A percentile compares a stretch with the other conserved stretches of the same genome.
These are phyloP conservation scores for Candida ipomoeae DNA, from an alignment of 805 yeast species.

Conservation along the genomic window DNA sequence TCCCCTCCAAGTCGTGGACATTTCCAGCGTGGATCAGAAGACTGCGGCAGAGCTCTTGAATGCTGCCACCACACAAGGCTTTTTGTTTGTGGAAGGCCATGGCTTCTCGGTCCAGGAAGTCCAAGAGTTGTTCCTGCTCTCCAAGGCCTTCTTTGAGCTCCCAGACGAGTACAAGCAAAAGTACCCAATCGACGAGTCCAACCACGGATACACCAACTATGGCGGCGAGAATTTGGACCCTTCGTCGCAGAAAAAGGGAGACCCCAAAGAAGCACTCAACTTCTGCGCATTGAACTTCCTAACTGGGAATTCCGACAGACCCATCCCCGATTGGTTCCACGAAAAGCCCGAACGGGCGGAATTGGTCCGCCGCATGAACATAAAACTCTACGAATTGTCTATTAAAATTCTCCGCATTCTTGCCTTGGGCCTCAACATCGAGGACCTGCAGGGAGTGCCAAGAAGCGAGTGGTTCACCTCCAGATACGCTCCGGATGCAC, in stretches of 20 bases:
- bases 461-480: conserved; percentile 58
- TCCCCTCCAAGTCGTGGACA: conserved; percentile 56
- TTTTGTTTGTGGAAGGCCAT: conserved; percentile 64
- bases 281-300: conserved; percentile 51
- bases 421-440: conserved; percentile 61
- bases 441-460: conserved; percentile 34
- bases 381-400: conserved; percentile 49
- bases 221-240: conserved; percentile 51
- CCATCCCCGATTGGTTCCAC: conserved; percentile 50
- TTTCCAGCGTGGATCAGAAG: conserved; percentile 37
- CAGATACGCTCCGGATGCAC: conserved; percentile 49
- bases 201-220: conserved; percentile 57
- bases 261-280: conserved; percentile 69
- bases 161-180: conserved; percentile 49
- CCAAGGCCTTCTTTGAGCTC: conserved; percentile 48
- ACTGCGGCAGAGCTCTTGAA: conserved; percentile 51
- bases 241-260: conserved; percentile 38
- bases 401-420: conserved; percentile 49
- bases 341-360: conserved; percentile 36
- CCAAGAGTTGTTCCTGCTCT: conserved; percentile 44
- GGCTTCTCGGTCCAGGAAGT: conserved; percentile 56
- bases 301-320: conserved; percentile 39
- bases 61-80: conserved; percentile 64
- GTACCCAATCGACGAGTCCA: conserved; percentile 48
- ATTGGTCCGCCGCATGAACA: conserved; percentile 32